These are phyloP conservation scores for Nannochloropsis oceanica DNA, from an alignment of 108 stramenopile genomes.

Conservation along the genomic window DNA sequence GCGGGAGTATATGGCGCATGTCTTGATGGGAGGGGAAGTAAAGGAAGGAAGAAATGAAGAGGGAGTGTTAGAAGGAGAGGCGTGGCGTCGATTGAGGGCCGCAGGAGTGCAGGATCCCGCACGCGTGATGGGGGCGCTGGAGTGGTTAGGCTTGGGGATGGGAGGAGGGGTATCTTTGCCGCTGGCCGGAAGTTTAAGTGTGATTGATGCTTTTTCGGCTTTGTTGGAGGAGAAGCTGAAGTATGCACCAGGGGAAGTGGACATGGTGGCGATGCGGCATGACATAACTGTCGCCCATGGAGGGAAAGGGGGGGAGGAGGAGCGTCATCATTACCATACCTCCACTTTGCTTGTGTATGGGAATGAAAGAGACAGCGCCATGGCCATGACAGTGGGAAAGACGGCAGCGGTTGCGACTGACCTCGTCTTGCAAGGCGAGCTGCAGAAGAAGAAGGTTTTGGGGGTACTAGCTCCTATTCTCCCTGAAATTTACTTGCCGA, in stretches of 20 bases:
- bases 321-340: neutral
- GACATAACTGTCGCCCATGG: neutral
- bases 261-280: conserved; percentile 16
- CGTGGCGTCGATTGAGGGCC: neutral
- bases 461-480: neutral
- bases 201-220: conserved; percentile 4
- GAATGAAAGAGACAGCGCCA: conserved; percentile 21
- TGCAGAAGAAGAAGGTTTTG: neutral
- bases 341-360: conserved; percentile 6
- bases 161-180: neutral
- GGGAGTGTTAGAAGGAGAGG: neutral
- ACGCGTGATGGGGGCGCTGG: neutral
- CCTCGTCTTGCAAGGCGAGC: conserved; percentile 11
- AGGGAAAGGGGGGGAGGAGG: neutral
- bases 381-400: conserved; percentile 28
- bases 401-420: conserved; percentile 26
- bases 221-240: neutral
- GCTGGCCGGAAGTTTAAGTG: neutral
- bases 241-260: conserved; percentile 5
- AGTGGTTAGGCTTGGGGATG: neutral
- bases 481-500: neutral
- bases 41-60: neutral
- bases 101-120: neutral
- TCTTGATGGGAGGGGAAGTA: neutral
- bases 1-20: neutral